Evolutionary conservation across 768 basidiomycete genomes (phyloP).

Genomic region (Leccinum broughii): DNA sequence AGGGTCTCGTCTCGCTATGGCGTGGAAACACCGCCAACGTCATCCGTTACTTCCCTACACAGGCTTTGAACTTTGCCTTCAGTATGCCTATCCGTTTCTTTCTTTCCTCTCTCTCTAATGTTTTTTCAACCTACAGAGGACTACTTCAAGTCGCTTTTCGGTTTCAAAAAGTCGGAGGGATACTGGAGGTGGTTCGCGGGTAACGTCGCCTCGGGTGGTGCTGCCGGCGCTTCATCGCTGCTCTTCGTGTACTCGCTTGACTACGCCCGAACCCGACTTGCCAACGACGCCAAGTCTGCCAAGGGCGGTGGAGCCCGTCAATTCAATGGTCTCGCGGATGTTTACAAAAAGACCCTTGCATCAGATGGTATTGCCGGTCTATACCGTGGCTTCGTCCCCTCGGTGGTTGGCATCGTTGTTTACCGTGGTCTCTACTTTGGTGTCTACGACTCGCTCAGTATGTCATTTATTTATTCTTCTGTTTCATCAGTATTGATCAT

Average conservation of each 20-base stretch:
- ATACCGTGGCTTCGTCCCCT: slow-evolving; percentile 99
- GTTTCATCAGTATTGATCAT: slow-evolving; percentile 26
- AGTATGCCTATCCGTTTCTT: slow-evolving; percentile 55
- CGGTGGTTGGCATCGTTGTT: slow-evolving; percentile 98
- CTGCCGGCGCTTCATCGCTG: slow-evolving; percentile 96
- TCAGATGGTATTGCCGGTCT: slow-evolving; percentile 98
- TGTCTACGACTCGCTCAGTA: slow-evolving; percentile 93
- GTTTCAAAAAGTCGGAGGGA: slow-evolving; percentile 96
- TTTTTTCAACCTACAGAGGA: slow-evolving; percentile 55
- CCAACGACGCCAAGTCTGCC: slow-evolving; percentile 95
- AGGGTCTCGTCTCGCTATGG: slow-evolving; percentile 96
- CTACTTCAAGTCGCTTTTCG: slow-evolving; percentile 98
- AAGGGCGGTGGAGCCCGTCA: slow-evolving; percentile 93
- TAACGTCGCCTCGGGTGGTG: slow-evolving; percentile 98
- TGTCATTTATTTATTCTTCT: slow-evolving; percentile 37
- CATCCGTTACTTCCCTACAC: slow-evolving; percentile 99
- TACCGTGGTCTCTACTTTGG: slow-evolving; percentile 99
- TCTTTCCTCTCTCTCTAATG: not conserved
- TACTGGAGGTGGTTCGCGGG: slow-evolving; percentile 99
- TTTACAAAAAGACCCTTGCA: slow-evolving; percentile 96
- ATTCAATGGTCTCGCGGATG: slow-evolving; percentile 98
- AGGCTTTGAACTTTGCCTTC: slow-evolving; percentile 99
- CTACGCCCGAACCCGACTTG: slow-evolving; percentile 98
- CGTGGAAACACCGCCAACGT: slow-evolving; percentile 99
- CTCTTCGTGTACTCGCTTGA: slow-evolving; percentile 99